A percentile compares a stretch with the other conserved stretches of the same genome.
Conservation (phyloP, 75 land plant genomes). For the Azolla pinnata region DNA sequence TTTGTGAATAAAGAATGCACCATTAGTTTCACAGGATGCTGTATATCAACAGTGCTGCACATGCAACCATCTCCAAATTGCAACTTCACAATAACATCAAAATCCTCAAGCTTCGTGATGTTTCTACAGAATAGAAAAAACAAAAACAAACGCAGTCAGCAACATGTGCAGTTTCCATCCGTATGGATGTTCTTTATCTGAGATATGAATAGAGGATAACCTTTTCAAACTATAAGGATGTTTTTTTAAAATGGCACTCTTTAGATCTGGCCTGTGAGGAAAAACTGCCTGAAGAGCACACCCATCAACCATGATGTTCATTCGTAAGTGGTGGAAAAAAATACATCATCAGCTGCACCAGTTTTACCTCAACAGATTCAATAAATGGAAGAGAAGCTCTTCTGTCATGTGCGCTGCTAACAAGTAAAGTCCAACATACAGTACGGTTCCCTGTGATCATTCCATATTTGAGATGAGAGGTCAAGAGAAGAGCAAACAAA, state of each 20-base stretch:
- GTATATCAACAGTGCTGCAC: slow-evolving; percentile 37
- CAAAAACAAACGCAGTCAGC: background rate
- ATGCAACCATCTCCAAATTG: slow-evolving; percentile 71
- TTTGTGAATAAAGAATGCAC: too few relatives aligned
- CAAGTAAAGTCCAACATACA: slow-evolving; percentile 47
- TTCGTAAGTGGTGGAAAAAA: background rate
- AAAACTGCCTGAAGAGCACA: slow-evolving; percentile 45
- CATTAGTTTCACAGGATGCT: slow-evolving; percentile 44
- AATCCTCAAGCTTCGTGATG: slow-evolving; percentile 26
- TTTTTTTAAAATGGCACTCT: slow-evolving; percentile 28
- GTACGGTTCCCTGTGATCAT: background rate
- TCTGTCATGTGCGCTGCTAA: slow-evolving; percentile 61
- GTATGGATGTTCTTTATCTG: too few relatives aligned
- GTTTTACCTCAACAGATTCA: slow-evolving; percentile 59
- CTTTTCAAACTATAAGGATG: slow-evolving; percentile 60
- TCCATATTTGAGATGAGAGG: background rate
- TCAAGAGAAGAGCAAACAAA: background rate
- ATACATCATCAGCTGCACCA: background rate
- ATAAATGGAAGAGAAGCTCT: slow-evolving; percentile 65
- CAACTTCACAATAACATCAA: slow-evolving; percentile 49
- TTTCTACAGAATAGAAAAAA: slow-evolving; percentile 28
- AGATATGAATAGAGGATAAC: too few relatives aligned
- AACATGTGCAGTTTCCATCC: too few relatives aligned
- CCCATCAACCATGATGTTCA: background rate
- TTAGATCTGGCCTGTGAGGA: slow-evolving; percentile 49